Percentiles rank a stretch among this genome's conserved stretches.
Evolutionary conservation across 768 basidiomycete genomes (phyloP).

Genomic region (Pisolithus tinctorius): DNA sequence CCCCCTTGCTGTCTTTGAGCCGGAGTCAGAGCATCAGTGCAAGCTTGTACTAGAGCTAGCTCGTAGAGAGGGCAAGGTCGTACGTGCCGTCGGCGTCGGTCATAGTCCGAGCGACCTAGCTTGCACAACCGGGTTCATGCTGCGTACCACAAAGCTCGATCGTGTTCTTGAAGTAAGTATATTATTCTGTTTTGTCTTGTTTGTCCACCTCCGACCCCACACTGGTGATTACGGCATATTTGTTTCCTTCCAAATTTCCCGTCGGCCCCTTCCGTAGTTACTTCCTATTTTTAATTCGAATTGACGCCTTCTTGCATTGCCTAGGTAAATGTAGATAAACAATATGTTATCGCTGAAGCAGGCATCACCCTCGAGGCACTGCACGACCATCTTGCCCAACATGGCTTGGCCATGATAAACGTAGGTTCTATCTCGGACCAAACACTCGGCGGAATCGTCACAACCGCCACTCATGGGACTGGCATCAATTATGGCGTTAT

Average conservation of each 20-base stretch:
- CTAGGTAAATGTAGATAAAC: constrained; percentile 65
- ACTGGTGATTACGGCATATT: background rate
- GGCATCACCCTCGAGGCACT: constrained; percentile 75
- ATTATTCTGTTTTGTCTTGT: constrained; percentile 11
- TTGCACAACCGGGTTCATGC: constrained; percentile 82
- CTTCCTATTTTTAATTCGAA: constrained; percentile 2
- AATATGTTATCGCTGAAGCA: constrained; percentile 64
- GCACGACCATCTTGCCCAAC: constrained; percentile 55
- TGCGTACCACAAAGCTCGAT: constrained; percentile 70
- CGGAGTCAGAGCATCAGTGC: constrained; percentile 62
- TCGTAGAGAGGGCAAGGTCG: constrained; percentile 55
- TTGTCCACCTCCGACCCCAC: constrained; percentile 4
- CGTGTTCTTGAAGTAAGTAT: constrained; percentile 67
- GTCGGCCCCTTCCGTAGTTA: background rate
- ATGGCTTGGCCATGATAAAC: constrained; percentile 81
- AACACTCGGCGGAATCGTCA: constrained; percentile 85
- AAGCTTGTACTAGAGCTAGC: constrained; percentile 76
- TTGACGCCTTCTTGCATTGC: constrained; percentile 2
- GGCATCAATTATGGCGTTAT: constrained; percentile 76
- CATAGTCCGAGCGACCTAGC: constrained; percentile 93
- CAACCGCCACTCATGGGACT: constrained; percentile 93
- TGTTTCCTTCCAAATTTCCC: background rate
- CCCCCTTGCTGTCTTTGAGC: constrained; percentile 71
- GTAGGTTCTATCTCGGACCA: constrained; percentile 97
- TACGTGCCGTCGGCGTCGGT: constrained; percentile 84